A percentile compares a stretch with the other conserved stretches of the same genome.
phyloP scores from a whole-genome alignment of 805 yeast species.

The Candida hispaniensis region DNA sequence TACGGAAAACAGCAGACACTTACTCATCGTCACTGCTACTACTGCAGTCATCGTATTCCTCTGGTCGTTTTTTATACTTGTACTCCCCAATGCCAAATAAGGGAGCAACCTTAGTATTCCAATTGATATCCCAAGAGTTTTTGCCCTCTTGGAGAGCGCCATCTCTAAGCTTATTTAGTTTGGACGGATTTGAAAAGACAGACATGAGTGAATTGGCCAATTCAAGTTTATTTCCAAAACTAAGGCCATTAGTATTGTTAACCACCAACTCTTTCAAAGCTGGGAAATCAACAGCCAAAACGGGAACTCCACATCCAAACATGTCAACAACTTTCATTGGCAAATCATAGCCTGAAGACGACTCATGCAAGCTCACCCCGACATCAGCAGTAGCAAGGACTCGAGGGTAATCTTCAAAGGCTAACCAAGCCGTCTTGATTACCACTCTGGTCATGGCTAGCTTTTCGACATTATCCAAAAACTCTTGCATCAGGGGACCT shows the following conservation, averaged over 20 bases:
- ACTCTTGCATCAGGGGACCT: slow-evolving; percentile 66
- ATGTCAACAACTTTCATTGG: slow-evolving; percentile 97
- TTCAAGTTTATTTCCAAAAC: slow-evolving; percentile 36
- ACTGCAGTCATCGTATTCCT: slow-evolving; percentile 11
- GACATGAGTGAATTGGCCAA: slow-evolving; percentile 36
- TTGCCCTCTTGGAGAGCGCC: slow-evolving; percentile 71
- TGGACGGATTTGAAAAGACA: slow-evolving; percentile 26
- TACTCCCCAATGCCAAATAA: slow-evolving; percentile 31
- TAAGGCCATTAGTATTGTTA: slow-evolving; percentile 58
- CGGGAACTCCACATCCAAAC: slow-evolving; percentile 95
- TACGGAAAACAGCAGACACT: too few species aligned
- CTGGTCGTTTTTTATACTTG: slow-evolving; percentile 14
- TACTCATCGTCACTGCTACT: slow-evolving; percentile 16
- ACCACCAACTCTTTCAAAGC: slow-evolving; percentile 71
- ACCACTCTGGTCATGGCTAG: slow-evolving; percentile 38
- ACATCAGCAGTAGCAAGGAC: slow-evolving; percentile 68
- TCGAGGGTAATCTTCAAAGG: slow-evolving; percentile 66
- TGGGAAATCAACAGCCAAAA: slow-evolving; percentile 61
- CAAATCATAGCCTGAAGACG: slow-evolving; percentile 85
- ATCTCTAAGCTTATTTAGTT: slow-evolving; percentile 35
- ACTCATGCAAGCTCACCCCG: slow-evolving; percentile 82
- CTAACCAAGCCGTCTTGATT: slow-evolving; percentile 64
- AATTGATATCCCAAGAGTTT: slow-evolving; percentile 63
- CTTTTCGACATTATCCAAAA: slow-evolving; percentile 37
- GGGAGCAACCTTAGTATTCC: slow-evolving; percentile 46